Base-by-base conservation (phyloP, 805 yeast species). In the Kuraishia floccosa region DNA sequence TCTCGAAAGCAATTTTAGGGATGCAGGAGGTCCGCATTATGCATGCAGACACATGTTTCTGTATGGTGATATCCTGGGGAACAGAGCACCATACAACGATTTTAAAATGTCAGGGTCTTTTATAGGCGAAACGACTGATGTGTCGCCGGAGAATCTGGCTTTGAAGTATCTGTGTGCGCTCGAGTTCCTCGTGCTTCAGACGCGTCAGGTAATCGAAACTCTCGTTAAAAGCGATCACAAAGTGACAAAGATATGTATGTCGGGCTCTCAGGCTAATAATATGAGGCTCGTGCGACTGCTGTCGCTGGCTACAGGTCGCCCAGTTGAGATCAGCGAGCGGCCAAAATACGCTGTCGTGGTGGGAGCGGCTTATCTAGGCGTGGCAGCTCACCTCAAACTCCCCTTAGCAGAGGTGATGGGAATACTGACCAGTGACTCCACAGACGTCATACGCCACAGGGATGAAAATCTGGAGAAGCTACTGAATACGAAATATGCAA, bases 31-130 rank as follows among this genome's bases (percentile, higher is more conserved):
- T 12, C 18, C 18, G 5, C 28, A n/a, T n/a, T 43, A 41, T 17
- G 31, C 53, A 3, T 41, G 63, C 1, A 56, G 46, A 28, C 42
- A 61, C 34, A 56, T 54, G 48, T 56, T 66, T 33, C 57, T 60
- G 32, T 70, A 69, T 39, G 79, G 79, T 2, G 78, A 73, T 43
- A 57, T 67, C 14, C 55, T 60, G 29, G 81, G 81, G 1, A 74
- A 72, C 41, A 56, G 81, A 43, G 65, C 74, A 6, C 80, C 80
- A 1, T 66, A 52, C 38, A 65, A 60, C 32, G 70, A 70, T 40
- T 58, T 68, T 8, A 30, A 47, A 3, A 59, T 73, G 66, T 52
- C 63, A 31, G 75, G 75, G 22, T 51, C 60, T 30, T 49, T 56
- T 27, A 63, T 70, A 7, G 76, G 74, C 11, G 75, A 70, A 21